Base-by-base conservation (phyloP, 2,329 filamentous ascomycete species). In the Ophiostoma montium region DNA sequence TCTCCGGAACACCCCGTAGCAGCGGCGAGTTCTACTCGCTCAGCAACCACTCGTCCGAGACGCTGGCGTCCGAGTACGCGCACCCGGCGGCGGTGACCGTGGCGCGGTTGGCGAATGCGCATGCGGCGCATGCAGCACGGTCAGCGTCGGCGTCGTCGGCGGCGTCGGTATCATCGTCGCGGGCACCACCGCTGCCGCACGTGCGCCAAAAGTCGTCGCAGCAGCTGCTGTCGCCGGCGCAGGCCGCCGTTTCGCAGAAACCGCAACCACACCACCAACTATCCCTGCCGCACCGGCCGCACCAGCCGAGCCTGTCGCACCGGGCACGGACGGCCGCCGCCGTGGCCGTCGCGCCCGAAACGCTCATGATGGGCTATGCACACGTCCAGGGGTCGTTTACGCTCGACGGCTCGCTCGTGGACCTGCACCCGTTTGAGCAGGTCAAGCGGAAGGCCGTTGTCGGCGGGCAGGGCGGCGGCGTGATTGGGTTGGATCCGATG, bases 331-430 rank as follows among this genome's bases (percentile, higher is more conserved):
- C 46, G 9, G 39, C 48, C 2, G 41, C 50, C 1, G 43, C 49
- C 3, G 41, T 49, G 3, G 46, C 47, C n/a, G 42, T 6, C 31
- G 35, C 70, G 35, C 80, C 86, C 1, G 89, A 96, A 62, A 82
- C 83, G 1, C 68, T 98, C 48, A 94, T 98, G 80, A 98, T 98
- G 92, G 92, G 89, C 0, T 98, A 94, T 65, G 90, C 86, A 3
- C 92, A 98, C 58, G 78, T 96, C 2, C 85, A 87, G 63, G 92
- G 92, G 4, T 89, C 86, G 0, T 98, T 98, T 58, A 87, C 81
- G 0, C 68, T 98, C 7, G 92, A 98, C 60, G 88, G 88, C 0
- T 95, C 92, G 1, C 69, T 98, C 19, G 80, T 98, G 52, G 90
- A 94, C 58, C 80, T 94, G 35, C 80, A 80, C 0, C 86, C 86